Evolutionary conservation across 345 rosid genomes (phyloP).

Genomic region (Dovyalis caffra): DNA sequence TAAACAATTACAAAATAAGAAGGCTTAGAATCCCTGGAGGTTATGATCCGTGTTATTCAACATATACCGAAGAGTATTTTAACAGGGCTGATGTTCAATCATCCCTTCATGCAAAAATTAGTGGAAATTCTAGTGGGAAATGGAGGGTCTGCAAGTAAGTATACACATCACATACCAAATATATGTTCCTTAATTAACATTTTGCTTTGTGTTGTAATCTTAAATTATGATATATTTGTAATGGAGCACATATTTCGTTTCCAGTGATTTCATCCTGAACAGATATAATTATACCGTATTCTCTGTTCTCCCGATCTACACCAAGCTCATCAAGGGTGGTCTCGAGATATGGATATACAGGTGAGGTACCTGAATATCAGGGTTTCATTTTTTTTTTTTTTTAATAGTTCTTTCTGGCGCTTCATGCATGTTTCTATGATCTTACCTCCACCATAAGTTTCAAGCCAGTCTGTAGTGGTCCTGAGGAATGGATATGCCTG

Average conservation of each 20-base stretch:
- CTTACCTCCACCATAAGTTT: too few relatives aligned
- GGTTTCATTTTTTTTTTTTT: not conserved
- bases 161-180: too few relatives aligned
- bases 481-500: too few relatives aligned
- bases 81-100: conserved; percentile 50
- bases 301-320: conserved; percentile 51
- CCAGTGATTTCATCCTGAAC: conserved; percentile 36
- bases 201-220: too few relatives aligned
- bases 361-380: conserved; percentile 14
- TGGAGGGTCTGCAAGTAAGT: conserved; percentile 58
- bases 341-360: conserved; percentile 67
- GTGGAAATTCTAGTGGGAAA: conserved; percentile 20
- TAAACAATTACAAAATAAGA: conserved; percentile 19
- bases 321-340: conserved; percentile 61
- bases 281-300: conserved; percentile 35
- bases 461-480: too few relatives aligned
- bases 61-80: conserved; percentile 42
- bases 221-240: too few relatives aligned
- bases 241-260: too few relatives aligned
- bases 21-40: conserved; percentile 49
- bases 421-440: not conserved
- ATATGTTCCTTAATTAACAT: too few relatives aligned
- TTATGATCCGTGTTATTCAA: conserved; percentile 53
- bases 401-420: not conserved
- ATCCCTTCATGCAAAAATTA: conserved; percentile 44